These are phyloP conservation scores for Vitis rupestris DNA, from an alignment of 164 flowering plant genomes.

Conservation along the genomic window DNA sequence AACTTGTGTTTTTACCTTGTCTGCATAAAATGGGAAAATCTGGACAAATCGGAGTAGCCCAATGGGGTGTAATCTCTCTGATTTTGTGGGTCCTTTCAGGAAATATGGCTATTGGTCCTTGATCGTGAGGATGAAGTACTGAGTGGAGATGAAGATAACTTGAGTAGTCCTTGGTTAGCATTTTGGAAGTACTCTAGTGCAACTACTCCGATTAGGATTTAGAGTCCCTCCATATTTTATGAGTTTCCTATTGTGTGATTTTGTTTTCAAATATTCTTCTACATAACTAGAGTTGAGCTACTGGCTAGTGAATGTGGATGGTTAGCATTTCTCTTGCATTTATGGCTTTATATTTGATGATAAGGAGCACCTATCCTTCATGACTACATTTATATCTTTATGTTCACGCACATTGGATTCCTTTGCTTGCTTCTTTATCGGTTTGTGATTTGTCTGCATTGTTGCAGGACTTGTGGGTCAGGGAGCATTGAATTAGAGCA, in stretches of 20 bases:
- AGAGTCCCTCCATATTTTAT: background rate
- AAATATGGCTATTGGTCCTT: too few relatives aligned
- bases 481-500: slow-evolving; percentile 28
- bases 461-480: slow-evolving; percentile 56
- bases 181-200: too few relatives aligned
- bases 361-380: slow-evolving; percentile 13
- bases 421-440: slow-evolving; percentile 12
- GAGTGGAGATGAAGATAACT: too few relatives aligned
- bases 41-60: too few relatives aligned
- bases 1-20: too few relatives aligned
- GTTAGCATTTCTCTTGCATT: slow-evolving; percentile 5
- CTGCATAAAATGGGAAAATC: too few relatives aligned
- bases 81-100: too few relatives aligned
- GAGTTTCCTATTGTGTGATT: background rate
- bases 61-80: too few relatives aligned
- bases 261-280: background rate
- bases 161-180: too few relatives aligned
- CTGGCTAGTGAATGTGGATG: background rate
- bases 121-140: too few relatives aligned
- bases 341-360: slow-evolving; percentile 12
- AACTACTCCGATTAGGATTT: too few relatives aligned
- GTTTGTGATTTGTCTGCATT: slow-evolving; percentile 36
- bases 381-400: slow-evolving; percentile 19
- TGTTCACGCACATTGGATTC: slow-evolving; percentile 27
- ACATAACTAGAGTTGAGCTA: background rate